Base-by-base conservation (phyloP, 768 basidiomycete genomes). In the Lanmaoa rubissima region DNA sequence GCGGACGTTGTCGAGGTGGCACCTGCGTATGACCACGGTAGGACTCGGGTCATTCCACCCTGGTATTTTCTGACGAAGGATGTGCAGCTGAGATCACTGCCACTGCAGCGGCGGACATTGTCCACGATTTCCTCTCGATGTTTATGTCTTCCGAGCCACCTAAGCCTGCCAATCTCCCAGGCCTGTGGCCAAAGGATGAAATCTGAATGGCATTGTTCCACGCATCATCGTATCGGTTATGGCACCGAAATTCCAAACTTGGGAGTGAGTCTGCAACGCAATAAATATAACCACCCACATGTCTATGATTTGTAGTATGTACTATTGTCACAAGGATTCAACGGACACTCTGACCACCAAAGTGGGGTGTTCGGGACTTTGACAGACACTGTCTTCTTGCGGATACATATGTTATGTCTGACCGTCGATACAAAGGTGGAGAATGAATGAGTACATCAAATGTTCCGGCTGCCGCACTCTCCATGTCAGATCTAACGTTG, bases 71-170 rank as follows among this genome's bases (percentile, higher is more conserved):
- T 68, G 56, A 69, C 36, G 19, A 35, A 16, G 26, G 12, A 7
- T 19, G 14, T 39, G 10, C 13, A 69, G 67, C 63, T 12, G 79
- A 80, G 48, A 75, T 76, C 36, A 79, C 79, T 26, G 70, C 75
- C 17, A 75, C 69, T 21, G 73, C 65, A 49, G 79, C 78, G 14
- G 79, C 79, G 6, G 77, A 78, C 46, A 68, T 79, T 24, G 74
- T 78, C 1, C 77, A 78, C 42, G 79, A 80, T 51, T 78, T 78
- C 52, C 64, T 79, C 35, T 73, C 73, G 19, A 74, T 76, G 71
- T 64, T 79, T 61, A 50, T 66, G 52, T 56, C 69, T 31, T 64
- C 67, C 10, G 64, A 40, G 34, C 66, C 69, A 31, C 72, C 72
- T 2, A 61, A 55, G 21, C 54, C 66, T 32, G 42, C 51, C 38